These are phyloP conservation scores for Epichloe scottii DNA, from an alignment of 2,329 filamentous ascomycete genomes.

Conservation along the genomic window DNA sequence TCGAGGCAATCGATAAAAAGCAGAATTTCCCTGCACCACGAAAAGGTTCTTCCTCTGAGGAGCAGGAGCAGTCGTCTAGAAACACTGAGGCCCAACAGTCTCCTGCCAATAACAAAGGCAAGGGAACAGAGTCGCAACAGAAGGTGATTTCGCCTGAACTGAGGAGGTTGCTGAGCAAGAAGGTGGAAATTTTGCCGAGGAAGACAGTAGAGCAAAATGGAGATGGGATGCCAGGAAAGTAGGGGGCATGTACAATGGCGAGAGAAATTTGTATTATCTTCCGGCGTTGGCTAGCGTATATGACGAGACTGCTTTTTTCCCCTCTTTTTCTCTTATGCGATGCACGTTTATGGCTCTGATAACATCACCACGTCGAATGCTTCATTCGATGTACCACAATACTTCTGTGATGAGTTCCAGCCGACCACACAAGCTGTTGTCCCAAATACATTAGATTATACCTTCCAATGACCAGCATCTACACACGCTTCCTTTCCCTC, in stretches of 20 bases:
- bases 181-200: constrained; percentile 31
- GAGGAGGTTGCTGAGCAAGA: constrained; percentile 37
- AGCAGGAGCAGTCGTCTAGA: constrained; percentile 2
- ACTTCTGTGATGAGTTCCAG: too few relatives aligned
- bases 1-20: constrained; percentile 89
- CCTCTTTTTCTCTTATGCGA: too few relatives aligned
- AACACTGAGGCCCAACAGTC: constrained; percentile 1
- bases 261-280: background rate
- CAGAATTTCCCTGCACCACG: constrained; percentile 59
- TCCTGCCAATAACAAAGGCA: constrained; percentile 19
- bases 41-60: constrained; percentile 7
- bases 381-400: too few relatives aligned
- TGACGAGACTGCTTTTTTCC: background rate
- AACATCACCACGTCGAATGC: too few relatives aligned
- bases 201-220: constrained; percentile 23
- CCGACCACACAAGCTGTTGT: too few relatives aligned
- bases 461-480: background rate
- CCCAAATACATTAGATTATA: background rate
- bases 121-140: constrained; percentile 19
- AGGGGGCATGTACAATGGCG: background rate
- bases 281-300: background rate
- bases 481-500: background rate
- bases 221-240: constrained; percentile 23
- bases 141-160: constrained; percentile 46
- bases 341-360: background rate